phyloP scores from a whole-genome alignment of 208 protist species.

The Leishmania lainsoni region DNA sequence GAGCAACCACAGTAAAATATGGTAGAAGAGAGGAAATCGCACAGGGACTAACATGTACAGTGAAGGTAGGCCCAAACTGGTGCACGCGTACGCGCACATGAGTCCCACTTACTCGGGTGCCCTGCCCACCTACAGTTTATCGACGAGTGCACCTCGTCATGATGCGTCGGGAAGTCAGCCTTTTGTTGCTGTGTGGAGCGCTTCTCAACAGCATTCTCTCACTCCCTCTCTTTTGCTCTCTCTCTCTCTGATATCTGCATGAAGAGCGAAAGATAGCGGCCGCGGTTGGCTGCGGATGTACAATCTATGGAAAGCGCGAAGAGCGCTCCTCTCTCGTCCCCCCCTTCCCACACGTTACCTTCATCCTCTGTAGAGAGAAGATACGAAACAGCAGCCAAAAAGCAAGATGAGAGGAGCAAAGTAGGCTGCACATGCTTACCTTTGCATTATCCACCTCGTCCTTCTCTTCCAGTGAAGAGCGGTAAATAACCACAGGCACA shows the following conservation, averaged over 20 bases:
- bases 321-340: not conserved
- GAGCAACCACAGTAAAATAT: too few species aligned
- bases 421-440: not conserved
- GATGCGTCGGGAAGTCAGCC: not conserved
- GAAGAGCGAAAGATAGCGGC: not conserved
- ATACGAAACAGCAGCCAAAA: not conserved
- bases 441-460: not conserved
- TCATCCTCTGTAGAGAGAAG: not conserved
- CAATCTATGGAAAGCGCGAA: not conserved
- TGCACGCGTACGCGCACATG: not conserved
- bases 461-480: not conserved
- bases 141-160: not conserved
- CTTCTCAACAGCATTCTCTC: not conserved
- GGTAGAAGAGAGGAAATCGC: not conserved
- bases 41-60: not conserved
- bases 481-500: not conserved
- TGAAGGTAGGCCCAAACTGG: not conserved
- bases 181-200: not conserved
- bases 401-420: not conserved
- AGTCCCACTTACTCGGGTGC: not conserved
- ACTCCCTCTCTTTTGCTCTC: not conserved
- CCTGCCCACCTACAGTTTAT: not conserved
- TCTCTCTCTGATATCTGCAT: not conserved
- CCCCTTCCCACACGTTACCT: not conserved
- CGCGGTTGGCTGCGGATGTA: not conserved